Evolutionary conservation across 495 filamentous ascomycete species (phyloP).

Genomic region (Penicillium chermesinum): DNA sequence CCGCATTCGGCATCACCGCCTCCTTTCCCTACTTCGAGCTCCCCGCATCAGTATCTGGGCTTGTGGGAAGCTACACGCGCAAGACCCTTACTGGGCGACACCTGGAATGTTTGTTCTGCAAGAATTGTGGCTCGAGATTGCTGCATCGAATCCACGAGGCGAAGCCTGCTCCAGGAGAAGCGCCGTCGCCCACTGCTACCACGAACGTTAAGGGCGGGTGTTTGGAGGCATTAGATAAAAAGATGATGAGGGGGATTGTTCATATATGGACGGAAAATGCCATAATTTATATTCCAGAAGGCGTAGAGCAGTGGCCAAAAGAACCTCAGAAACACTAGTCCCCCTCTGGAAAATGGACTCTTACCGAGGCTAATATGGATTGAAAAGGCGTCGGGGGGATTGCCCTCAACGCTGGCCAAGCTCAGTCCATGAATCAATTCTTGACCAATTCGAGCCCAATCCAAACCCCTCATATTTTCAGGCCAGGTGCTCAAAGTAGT

Average conservation of each 20-base stretch:
- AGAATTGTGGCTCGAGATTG: constrained; percentile 52
- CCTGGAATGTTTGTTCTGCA: constrained; percentile 57
- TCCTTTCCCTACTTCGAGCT: constrained; percentile 59
- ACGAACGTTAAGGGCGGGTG: constrained; percentile 60
- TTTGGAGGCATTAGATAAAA: constrained; percentile 43
- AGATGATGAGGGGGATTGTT: constrained; percentile 48
- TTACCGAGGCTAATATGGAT: no score
- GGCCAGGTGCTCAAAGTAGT: no score
- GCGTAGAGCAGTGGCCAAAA: constrained; percentile 36
- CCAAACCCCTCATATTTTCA: no score
- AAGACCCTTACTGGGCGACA: constrained; percentile 40
- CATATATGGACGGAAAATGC: constrained; percentile 61
- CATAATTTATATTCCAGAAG: constrained; percentile 59
- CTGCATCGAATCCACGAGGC: constrained; percentile 50
- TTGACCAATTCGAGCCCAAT: no score
- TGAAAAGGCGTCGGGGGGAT: no score
- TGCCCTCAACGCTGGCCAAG: no score
- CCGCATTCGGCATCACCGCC: constrained; percentile 63
- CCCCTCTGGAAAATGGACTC: no score
- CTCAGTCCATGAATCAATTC: no score
- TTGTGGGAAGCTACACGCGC: constrained; percentile 39
- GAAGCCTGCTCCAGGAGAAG: constrained; percentile 22
- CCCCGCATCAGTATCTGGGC: constrained; percentile 32
- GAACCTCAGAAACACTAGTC: constrained; percentile 7
- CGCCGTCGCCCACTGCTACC: constrained; percentile 21